These are phyloP conservation scores for Globisporangium spiculum DNA, from an alignment of 352 stramenopile genomes.

Conservation along the genomic window DNA sequence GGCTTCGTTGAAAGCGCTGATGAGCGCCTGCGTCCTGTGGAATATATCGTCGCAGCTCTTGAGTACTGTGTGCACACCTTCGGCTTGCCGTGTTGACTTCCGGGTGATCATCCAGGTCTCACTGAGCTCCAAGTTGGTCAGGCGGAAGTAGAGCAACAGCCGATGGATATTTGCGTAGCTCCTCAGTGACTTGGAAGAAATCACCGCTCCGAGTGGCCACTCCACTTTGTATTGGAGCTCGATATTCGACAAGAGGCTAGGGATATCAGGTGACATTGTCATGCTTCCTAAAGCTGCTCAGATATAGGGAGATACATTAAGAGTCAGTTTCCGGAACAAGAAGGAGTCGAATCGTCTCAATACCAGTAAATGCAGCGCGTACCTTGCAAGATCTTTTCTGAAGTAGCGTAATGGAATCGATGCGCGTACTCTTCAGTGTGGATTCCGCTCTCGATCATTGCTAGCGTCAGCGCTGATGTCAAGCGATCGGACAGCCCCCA, in stretches of 20 bases:
- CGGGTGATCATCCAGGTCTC: slow-evolving; percentile 38
- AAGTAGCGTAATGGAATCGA: slow-evolving; percentile 49
- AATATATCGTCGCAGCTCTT: slow-evolving; percentile 29
- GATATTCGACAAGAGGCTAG: slow-evolving; percentile 36
- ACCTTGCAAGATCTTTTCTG: slow-evolving; percentile 40
- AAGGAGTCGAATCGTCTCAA: background rate
- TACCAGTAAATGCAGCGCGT: background rate
- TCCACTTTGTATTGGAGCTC: slow-evolving; percentile 45
- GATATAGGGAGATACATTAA: background rate
- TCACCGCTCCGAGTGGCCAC: slow-evolving; percentile 48
- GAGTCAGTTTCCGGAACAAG: background rate
- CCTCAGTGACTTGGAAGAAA: slow-evolving; percentile 32
- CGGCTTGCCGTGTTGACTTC: slow-evolving; percentile 18
- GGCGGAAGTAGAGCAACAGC: slow-evolving; percentile 40
- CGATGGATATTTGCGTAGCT: slow-evolving; percentile 42
- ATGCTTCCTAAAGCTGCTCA: slow-evolving; percentile 34
- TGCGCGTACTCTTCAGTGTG: slow-evolving; percentile 20
- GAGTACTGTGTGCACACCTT: slow-evolving; percentile 19
- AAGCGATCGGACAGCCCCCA: slow-evolving; percentile 46
- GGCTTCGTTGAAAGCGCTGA: slow-evolving; percentile 44
- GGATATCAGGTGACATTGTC: slow-evolving; percentile 29
- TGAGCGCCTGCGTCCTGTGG: slow-evolving; percentile 39
- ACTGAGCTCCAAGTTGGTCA: slow-evolving; percentile 43
- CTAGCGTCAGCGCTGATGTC: slow-evolving; percentile 46
- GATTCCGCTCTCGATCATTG: slow-evolving; percentile 54